Evolutionary conservation across 106 monocot genomes (phyloP).

Genomic region (Dioscorea dumetorum): DNA sequence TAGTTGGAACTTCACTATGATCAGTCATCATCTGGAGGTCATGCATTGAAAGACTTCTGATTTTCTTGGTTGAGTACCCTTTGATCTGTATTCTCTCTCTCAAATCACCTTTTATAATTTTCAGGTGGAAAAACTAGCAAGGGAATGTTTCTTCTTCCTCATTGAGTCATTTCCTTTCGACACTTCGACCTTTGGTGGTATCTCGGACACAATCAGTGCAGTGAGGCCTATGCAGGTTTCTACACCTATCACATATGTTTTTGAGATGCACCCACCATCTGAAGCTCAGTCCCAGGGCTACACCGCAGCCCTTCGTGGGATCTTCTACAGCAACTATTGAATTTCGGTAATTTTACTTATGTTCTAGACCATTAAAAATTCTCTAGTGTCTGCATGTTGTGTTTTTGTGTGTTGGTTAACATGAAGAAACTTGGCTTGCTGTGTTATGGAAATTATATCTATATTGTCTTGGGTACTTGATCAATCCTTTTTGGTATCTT

Average conservation of each 20-base stretch:
- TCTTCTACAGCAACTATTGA: constrained; percentile 5
- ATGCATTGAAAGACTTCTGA: too few species aligned
- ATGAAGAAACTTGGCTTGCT: too few species aligned
- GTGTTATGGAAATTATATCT: not conserved
- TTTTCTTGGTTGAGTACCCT: too few species aligned
- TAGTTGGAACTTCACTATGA: too few species aligned
- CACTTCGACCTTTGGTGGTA: constrained; percentile 34
- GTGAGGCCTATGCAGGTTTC: constrained; percentile 39
- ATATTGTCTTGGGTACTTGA: not conserved
- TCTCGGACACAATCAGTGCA: constrained; percentile 5
- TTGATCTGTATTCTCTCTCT: too few species aligned
- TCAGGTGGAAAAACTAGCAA: constrained; percentile 70
- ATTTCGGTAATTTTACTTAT: too few species aligned
- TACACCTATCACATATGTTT: constrained; percentile 50
- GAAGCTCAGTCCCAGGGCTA: constrained; percentile 24
- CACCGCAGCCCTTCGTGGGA: constrained; percentile 13
- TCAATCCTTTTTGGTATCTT: too few species aligned
- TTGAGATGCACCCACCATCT: constrained; percentile 42
- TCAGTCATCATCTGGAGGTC: too few species aligned
- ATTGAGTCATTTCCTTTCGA: constrained; percentile 50
- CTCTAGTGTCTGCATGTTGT: not conserved
- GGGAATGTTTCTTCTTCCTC: constrained; percentile 69
- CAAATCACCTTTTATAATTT: not conserved
- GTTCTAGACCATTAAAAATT: not conserved
- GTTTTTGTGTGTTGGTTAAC: too few species aligned